Base-by-base conservation (phyloP, 768 basidiomycete species). In the Antrodiella citrinella region DNA sequence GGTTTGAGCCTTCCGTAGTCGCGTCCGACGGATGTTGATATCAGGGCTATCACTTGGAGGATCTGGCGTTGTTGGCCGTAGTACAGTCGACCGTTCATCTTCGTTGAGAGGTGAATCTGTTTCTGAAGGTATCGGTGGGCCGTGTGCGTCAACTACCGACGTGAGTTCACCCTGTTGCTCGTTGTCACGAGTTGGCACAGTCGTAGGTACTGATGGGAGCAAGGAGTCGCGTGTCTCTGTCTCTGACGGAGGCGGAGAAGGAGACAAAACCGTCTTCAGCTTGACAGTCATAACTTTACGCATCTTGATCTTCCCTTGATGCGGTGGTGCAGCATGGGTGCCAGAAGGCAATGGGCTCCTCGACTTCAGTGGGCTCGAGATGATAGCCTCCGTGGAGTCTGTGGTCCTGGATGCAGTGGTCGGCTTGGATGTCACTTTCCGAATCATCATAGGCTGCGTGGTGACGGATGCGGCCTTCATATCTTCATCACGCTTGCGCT, bases 11-110 rank as follows among this genome's bases (percentile, higher is more conserved):
- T 75, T 78, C 19, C 80, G 73, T 21, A 65, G 56, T 20, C 80
- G 76, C 23, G 77, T 72, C 1, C 81, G 76, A 41, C 80, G 76
- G 9, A 55, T 53, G 1, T 51, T 25, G 3, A 24, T 20, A 12
- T 51, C 46, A 25, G 49, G 35, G 35, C 18, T 18, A 18, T 10
- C 18, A 38, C 18, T 38, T 38, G 35, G 35, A 38, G 35, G 35
- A 10, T 10, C 10, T 38, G 35, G 35, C 18, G 35, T 38, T 38
- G 35, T 10, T 38, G 10, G 10, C 35, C 35, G n/a, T 18, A 38
- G 18, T 38, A 18, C 10, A 18, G 35, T 18, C 35, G 10, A 18
- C 18, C 35, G 35, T 10, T 10, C 35, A 10, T 10, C 35, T 38
- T 38, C 35, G n/a, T n/a, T n/a, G n/a, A n/a, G n/a, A n/a, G n/a